Evolutionary conservation across 495 filamentous ascomycete species (phyloP), one percentile per base, ranked within the genome.

Genomic region (Cetradonia linearis): DNA sequence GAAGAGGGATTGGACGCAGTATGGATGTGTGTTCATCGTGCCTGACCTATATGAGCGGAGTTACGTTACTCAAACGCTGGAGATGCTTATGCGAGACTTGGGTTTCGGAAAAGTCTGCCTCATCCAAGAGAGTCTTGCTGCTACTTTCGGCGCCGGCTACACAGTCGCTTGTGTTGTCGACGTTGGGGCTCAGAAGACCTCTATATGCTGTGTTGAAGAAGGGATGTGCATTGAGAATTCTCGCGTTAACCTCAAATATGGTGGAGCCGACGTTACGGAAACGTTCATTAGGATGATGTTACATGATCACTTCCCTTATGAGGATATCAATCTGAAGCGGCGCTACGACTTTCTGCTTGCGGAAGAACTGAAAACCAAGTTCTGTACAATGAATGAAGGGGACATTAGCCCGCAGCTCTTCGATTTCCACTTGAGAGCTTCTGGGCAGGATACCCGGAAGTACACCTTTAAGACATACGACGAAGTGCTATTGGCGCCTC

Each of bases 211-310:
- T 67, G 94, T 97, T 31, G 93, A 98, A 67, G 93, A 98, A 69
- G 93, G 93, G 14, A 87, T 98, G 77, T 91, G 87, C 69, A 76
- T 95, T 33, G 91, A 95, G 63, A 91, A 95, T 64, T 97, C 93
- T 6, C 79, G 86, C 2, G 78, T 98, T 63, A 98, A 97, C 68
- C 76, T 97, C 53, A 97, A 97, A 71, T 95, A 86, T 65, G 93
- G 93, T 52, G 94, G 93, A 2, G 80, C 77, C 54, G 93, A 98
- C 72, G 87, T 96, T 46, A 97, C 94, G 3, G 91, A 95, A 67
- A 87, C 88, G 0, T 94, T 98, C 64, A 78, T 95, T 66, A 93
- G 91, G 71, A 95, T 96, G 91, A 89, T 97, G 89, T 80, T 98
- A 25, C 86, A 87, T 68, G 89, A 95, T 68, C 83, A 91, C 63